A percentile compares a stretch with the other conserved stretches of the same genome.
phyloP scores from a whole-genome alignment of 768 basidiomycete genomes.

The Astraeus odoratus region DNA sequence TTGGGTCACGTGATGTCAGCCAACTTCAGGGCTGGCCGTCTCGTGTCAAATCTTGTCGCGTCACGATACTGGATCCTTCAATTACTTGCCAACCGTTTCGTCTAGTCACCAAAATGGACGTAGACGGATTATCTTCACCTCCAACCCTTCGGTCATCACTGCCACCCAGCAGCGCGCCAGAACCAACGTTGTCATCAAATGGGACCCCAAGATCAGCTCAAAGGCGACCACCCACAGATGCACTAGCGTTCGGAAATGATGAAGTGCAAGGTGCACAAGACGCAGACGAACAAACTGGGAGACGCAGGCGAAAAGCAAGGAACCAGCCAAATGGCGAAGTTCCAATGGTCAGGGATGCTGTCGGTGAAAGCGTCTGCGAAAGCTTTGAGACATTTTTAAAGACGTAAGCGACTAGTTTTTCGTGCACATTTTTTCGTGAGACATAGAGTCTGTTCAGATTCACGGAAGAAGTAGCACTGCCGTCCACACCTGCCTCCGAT shows the following conservation, averaged over 20 bases:
- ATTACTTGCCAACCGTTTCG: neutral
- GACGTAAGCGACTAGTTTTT: slow-evolving; percentile 49
- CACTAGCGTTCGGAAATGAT: slow-evolving; percentile 48
- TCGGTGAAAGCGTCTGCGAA: slow-evolving; percentile 91
- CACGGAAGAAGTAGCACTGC: slow-evolving; percentile 72
- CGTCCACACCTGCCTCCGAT: slow-evolving; percentile 76
- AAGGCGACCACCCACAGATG: slow-evolving; percentile 42
- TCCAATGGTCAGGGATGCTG: slow-evolving; percentile 85
- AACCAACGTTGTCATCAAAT: slow-evolving; percentile 31
- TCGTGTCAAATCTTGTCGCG: slow-evolving; percentile 33
- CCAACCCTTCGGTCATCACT: slow-evolving; percentile 45
- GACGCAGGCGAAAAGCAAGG: slow-evolving; percentile 39
- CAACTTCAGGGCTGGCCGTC: slow-evolving; percentile 36
- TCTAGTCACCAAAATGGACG: slow-evolving; percentile 39
- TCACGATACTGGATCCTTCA: slow-evolving; percentile 17
- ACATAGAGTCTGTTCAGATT: slow-evolving; percentile 43
- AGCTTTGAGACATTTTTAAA: slow-evolving; percentile 89
- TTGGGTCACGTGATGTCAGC: neutral
- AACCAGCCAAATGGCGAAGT: slow-evolving; percentile 54
- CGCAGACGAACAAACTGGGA: slow-evolving; percentile 34
- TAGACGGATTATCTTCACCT: slow-evolving; percentile 54
- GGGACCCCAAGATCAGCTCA: slow-evolving; percentile 26
- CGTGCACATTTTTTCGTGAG: neutral
- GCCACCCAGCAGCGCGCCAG: slow-evolving; percentile 44
- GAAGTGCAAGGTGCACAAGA: slow-evolving; percentile 35